A percentile compares a stretch with the other conserved stretches of the same genome.
Evolutionary conservation across 192 early-diverging fungal species (phyloP).

Genomic region (Pecoramyces ruminantium): DNA sequence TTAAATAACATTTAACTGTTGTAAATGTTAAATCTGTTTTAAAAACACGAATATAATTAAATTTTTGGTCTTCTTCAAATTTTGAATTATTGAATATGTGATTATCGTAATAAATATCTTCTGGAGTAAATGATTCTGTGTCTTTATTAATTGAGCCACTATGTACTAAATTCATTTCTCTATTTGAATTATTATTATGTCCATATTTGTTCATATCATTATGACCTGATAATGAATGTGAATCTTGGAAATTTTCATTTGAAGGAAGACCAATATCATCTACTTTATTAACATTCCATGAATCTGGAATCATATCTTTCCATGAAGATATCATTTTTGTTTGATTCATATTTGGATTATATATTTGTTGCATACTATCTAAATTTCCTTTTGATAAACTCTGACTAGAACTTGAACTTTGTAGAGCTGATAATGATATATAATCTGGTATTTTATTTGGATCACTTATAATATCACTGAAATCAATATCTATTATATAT

Average conservation of each 20-base stretch:
- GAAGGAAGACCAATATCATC: neutral
- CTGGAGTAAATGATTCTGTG: neutral
- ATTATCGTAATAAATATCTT: neutral
- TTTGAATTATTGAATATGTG: neutral
- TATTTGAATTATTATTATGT: neutral
- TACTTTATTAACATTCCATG: neutral
- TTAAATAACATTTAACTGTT: neutral
- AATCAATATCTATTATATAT: neutral
- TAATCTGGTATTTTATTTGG: neutral
- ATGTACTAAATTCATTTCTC: neutral
- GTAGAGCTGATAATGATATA: neutral
- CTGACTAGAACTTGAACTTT: neutral
- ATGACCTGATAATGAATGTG: neutral
- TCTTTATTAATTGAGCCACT: neutral
- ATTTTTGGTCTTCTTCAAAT: neutral
- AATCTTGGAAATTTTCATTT: neutral
- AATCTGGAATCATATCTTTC: neutral
- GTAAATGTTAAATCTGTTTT: neutral
- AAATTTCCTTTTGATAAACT: neutral
- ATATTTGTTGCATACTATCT: neutral
- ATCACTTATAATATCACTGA: neutral
- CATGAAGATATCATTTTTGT: neutral
- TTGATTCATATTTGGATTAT: neutral
- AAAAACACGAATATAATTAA: neutral
- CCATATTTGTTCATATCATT: neutral